Conservation (phyloP, 306 rosid species). For the barrel medic (Medicago truncatula) region DNA sequence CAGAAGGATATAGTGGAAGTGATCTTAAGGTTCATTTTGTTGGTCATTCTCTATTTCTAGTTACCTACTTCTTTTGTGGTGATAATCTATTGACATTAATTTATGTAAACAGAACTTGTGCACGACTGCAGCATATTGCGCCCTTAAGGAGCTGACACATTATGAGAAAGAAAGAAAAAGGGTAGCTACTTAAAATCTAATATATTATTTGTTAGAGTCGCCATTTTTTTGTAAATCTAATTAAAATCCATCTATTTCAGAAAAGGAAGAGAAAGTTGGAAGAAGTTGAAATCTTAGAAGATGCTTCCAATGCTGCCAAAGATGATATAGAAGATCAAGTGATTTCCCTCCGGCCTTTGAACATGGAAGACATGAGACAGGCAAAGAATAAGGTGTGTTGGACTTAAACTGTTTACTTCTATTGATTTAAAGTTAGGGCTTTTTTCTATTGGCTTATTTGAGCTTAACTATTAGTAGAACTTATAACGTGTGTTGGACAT, state of each 20-base stretch:
- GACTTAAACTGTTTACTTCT: background rate
- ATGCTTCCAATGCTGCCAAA: no score
- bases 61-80: conserved; percentile 10
- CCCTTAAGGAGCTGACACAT: conserved; percentile 82
- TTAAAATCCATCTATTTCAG: conserved; percentile 44
- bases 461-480: no score
- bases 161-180: conserved; percentile 70
- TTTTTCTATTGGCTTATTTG: no score
- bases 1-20: no score
- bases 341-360: conserved; percentile 27
- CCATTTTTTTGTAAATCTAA: background rate
- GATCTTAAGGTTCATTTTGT: conserved; percentile 1
- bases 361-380: conserved; percentile 65
- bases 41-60: background rate
- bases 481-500: no score
- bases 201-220: background rate
- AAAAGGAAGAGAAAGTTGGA: conserved; percentile 60
- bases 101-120: conserved; percentile 77
- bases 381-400: no score
- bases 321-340: no score
- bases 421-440: background rate
- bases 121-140: conserved; percentile 82
- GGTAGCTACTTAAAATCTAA: conserved; percentile 53
- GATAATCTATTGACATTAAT: conserved; percentile 3
- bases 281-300: conserved; percentile 40